These are phyloP conservation scores for Prunus dulcis DNA, from an alignment of 306 rosid species.

Conservation along the genomic window DNA sequence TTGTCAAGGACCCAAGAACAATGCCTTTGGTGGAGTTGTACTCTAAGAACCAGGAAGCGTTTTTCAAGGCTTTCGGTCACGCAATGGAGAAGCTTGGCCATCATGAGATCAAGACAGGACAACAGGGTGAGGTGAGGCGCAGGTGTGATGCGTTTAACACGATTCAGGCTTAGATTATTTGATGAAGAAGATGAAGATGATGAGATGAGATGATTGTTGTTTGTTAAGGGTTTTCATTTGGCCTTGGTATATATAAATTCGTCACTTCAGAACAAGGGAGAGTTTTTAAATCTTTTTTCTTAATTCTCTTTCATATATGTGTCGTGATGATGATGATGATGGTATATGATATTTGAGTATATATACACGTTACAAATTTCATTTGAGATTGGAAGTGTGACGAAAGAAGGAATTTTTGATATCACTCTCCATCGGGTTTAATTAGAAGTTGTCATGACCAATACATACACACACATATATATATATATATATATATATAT, in stretches of 20 bases:
- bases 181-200: neutral
- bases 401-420: no score
- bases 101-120: conserved; percentile 35
- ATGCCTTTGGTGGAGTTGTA: conserved; percentile 34
- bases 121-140: conserved; percentile 48
- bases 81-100: conserved; percentile 54
- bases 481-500: no score
- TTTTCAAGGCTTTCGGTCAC: conserved; percentile 35
- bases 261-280: neutral
- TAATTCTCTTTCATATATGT: neutral
- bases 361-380: no score
- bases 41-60: conserved; percentile 33
- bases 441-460: no score
- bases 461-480: no score
- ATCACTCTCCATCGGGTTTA: no score
- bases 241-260: neutral
- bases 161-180: neutral
- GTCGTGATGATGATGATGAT: neutral
- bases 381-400: no score
- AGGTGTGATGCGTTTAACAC: conserved; percentile 44
- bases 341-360: neutral
- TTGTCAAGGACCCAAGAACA: conserved; percentile 40
- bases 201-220: neutral
- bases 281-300: neutral
- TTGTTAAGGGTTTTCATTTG: neutral